Percentiles rank a stretch among this genome's conserved stretches.
Evolutionary conservation across 2,329 filamentous ascomycete genomes (phyloP).

Genomic region (Aspergillus carbonarius): DNA sequence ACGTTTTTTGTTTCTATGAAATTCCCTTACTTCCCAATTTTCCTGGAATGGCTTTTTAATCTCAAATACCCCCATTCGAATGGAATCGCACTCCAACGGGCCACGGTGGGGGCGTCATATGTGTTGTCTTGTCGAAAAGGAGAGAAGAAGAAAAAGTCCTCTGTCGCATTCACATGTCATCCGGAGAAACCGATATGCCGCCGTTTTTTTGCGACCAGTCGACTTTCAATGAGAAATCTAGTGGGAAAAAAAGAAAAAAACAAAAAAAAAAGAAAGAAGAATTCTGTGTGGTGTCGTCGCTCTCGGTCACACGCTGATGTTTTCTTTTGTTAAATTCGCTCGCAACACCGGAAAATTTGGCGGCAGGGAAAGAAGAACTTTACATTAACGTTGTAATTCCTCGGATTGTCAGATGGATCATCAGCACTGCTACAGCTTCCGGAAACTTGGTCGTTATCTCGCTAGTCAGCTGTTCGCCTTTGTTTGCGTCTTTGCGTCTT

Average conservation of each 20-base stretch:
- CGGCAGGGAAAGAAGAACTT: conserved; percentile 41
- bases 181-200: conserved; percentile 37
- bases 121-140: conserved; percentile 30
- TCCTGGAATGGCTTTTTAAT: conserved; percentile 33
- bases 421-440: conserved; percentile 40
- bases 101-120: conserved; percentile 37
- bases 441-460: conserved; percentile 40
- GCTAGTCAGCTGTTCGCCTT: conserved; percentile 42
- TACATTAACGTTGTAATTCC: conserved; percentile 47
- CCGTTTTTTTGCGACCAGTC: conserved; percentile 33
- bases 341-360: conserved; percentile 41
- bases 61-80: conserved; percentile 23
- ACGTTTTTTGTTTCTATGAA: conserved; percentile 18
- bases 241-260: conserved; percentile 7
- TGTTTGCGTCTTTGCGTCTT: conserved; percentile 39
- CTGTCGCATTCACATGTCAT: conserved; percentile 37
- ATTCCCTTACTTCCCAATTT: conserved; percentile 30
- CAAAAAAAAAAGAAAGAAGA: conserved; percentile 20
- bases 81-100: conserved; percentile 37
- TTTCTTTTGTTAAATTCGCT: conserved; percentile 41
- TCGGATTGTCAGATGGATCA: conserved; percentile 43
- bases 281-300: conserved; percentile 29
- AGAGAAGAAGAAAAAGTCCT: conserved; percentile 28
- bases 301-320: conserved; percentile 39
- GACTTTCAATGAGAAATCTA: conserved; percentile 19